Conservation (phyloP, 1,139 yeast genomes). For the Lodderomyces oxycetoniae region DNA sequence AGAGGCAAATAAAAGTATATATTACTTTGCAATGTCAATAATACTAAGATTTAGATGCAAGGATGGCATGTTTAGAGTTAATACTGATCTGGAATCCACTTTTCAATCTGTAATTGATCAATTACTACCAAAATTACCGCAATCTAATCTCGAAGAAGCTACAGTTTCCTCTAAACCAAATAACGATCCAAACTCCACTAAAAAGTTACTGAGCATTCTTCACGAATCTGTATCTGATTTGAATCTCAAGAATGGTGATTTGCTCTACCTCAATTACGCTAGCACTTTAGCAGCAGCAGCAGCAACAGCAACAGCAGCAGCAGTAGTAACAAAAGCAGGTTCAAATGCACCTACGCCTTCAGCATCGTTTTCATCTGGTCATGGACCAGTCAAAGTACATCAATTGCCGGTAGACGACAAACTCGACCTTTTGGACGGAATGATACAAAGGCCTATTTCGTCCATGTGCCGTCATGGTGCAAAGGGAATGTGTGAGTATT, state of each 20-base stretch:
- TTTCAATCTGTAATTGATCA: constrained; percentile 49
- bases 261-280: constrained; percentile 58
- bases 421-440: constrained; percentile 68
- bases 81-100: constrained; percentile 42
- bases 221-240: constrained; percentile 47
- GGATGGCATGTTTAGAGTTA: constrained; percentile 75
- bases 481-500: constrained; percentile 96
- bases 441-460: constrained; percentile 61
- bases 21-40: constrained; percentile 8
- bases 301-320: constrained; percentile 6
- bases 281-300: constrained; percentile 12
- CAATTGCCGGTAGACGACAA: constrained; percentile 62
- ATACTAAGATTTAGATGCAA: constrained; percentile 70
- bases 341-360: constrained; percentile 10
- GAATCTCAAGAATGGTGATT: constrained; percentile 77
- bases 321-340: constrained; percentile 9
- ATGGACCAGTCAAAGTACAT: constrained; percentile 19
- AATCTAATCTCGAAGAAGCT: constrained; percentile 23
- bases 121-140: constrained; percentile 31
- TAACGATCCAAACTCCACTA: neutral
- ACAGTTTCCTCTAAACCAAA: constrained; percentile 43
- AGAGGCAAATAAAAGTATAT: too few species aligned
- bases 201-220: constrained; percentile 2
- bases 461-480: constrained; percentile 80
- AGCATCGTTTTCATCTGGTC: constrained; percentile 10